Conservation (phyloP, 352 stramenopile species). For the Phytopythium oedochilum region DNA sequence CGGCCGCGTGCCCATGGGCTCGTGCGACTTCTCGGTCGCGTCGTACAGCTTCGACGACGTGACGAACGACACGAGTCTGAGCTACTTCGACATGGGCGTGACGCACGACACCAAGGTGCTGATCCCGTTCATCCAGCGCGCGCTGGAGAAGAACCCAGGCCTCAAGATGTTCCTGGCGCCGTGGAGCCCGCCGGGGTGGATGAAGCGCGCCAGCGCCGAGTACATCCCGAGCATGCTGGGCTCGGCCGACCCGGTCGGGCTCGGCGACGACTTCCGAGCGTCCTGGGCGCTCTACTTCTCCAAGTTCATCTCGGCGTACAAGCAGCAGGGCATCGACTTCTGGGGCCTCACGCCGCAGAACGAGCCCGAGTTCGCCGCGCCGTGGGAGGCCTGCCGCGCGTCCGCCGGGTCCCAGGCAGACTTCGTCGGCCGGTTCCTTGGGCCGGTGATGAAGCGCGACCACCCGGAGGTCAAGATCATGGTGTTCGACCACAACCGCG, state of each 20-base stretch:
- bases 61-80: conserved; percentile 55
- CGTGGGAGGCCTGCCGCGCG: conserved; percentile 74
- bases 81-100: conserved; percentile 76
- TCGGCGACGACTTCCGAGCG: conserved; percentile 42
- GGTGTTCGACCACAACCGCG: conserved; percentile 91
- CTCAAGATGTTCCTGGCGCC: conserved; percentile 86
- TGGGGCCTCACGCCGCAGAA: conserved; percentile 91
- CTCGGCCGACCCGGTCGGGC: conserved; percentile 42
- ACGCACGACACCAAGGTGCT: conserved; percentile 72
- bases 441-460: conserved; percentile 73
- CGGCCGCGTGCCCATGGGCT: conserved; percentile 89
- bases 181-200: conserved; percentile 89
- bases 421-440: conserved; percentile 85
- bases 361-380: conserved; percentile 73
- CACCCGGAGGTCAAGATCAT: conserved; percentile 90
- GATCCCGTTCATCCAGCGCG: conserved; percentile 82
- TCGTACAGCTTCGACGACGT: conserved; percentile 90
- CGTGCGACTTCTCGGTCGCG: conserved; percentile 81
- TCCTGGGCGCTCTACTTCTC: conserved; percentile 91
- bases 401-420: conserved; percentile 48
- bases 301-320: conserved; percentile 91
- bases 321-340: conserved; percentile 71
- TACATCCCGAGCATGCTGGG: conserved; percentile 63
- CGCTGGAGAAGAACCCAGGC: conserved; percentile 50
- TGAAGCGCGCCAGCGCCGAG: conserved; percentile 52